phyloP scores from a whole-genome alignment of 768 basidiomycete genomes.

The Cantharellus cinnabarinus region DNA sequence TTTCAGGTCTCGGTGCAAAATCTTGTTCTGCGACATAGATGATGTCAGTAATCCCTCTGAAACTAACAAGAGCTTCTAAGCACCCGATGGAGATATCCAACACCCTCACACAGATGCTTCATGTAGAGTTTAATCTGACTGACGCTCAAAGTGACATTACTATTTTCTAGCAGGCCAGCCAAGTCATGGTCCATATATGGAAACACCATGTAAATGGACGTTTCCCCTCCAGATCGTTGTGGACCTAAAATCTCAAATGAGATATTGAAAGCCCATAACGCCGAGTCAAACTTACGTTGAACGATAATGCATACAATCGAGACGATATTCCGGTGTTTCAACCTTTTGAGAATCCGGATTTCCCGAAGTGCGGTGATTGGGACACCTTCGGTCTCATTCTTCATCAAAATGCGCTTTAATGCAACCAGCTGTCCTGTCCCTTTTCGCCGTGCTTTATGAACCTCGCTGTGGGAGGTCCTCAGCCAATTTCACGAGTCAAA shows the following conservation, averaged over 20 bases:
- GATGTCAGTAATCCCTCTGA: neutral
- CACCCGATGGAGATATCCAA: conserved; percentile 88
- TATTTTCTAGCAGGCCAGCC: conserved; percentile 83
- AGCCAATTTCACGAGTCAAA: conserved; percentile 4
- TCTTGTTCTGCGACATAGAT: conserved; percentile 48
- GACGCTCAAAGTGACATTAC: conserved; percentile 59
- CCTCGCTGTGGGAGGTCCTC: conserved; percentile 35
- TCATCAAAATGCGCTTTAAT: conserved; percentile 87
- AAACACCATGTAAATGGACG: conserved; percentile 77
- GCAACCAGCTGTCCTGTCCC: conserved; percentile 47
- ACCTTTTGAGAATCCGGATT: conserved; percentile 84
- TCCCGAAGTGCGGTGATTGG: conserved; percentile 92
- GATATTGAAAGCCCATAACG: neutral
- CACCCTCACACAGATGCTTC: conserved; percentile 89
- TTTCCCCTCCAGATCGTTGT: neutral
- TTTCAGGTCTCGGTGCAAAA: conserved; percentile 97
- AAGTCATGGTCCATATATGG: conserved; percentile 99
- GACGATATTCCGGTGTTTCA: conserved; percentile 72
- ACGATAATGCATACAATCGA: conserved; percentile 87
- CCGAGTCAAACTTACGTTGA: conserved; percentile 15
- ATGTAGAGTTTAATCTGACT: conserved; percentile 90
- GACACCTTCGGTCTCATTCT: conserved; percentile 93
- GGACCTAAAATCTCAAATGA: neutral
- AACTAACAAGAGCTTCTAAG: conserved; percentile 13
- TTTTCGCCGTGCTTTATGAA: conserved; percentile 67